A percentile compares a stretch with the other conserved stretches of the same genome.
These are phyloP conservation scores for Lojkania enalia DNA, from an alignment of 2,329 filamentous ascomycete genomes.

Conservation along the genomic window DNA sequence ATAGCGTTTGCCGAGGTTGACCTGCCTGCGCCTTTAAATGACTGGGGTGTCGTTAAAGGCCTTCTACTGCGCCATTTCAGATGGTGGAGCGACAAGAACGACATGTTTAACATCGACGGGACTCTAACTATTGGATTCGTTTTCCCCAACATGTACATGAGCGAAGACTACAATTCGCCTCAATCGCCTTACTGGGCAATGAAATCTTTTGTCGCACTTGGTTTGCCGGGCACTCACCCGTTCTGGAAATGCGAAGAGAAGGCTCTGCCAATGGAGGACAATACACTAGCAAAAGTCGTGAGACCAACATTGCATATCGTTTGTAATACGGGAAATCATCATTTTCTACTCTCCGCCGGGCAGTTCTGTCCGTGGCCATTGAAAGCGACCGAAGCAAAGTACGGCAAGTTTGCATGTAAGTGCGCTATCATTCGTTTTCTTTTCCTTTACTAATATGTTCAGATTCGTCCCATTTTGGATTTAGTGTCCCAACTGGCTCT, in stretches of 20 bases:
- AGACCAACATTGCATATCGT: constrained; percentile 51
- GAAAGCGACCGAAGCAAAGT: constrained; percentile 42
- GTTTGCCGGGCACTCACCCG: constrained; percentile 38
- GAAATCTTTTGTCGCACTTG: constrained; percentile 54
- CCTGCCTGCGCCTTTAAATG: constrained; percentile 44
- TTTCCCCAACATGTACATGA: constrained; percentile 58
- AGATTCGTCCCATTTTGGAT: constrained; percentile 40
- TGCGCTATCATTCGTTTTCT: not conserved
- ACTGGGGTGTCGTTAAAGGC: constrained; percentile 51
- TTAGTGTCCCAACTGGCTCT: constrained; percentile 46
- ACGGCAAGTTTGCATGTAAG: constrained; percentile 37
- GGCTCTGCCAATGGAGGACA: constrained; percentile 23
- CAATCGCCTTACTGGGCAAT: constrained; percentile 60
- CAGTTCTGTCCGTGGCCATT: constrained; percentile 43
- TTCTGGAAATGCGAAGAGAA: constrained; percentile 55
- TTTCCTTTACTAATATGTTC: not conserved
- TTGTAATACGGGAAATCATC: constrained; percentile 44
- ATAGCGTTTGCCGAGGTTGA: constrained; percentile 49
- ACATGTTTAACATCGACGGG: constrained; percentile 55
- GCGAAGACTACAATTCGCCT: constrained; percentile 61
- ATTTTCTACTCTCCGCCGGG: constrained; percentile 36
- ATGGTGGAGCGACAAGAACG: constrained; percentile 51
- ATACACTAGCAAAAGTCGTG: constrained; percentile 11
- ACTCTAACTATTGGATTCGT: constrained; percentile 55
- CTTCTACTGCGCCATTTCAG: constrained; percentile 55